Percentiles rank a stretch among this genome's conserved stretches.
phyloP scores from a whole-genome alignment of 2,329 filamentous ascomycete species.

The Penicillium decumbens region DNA sequence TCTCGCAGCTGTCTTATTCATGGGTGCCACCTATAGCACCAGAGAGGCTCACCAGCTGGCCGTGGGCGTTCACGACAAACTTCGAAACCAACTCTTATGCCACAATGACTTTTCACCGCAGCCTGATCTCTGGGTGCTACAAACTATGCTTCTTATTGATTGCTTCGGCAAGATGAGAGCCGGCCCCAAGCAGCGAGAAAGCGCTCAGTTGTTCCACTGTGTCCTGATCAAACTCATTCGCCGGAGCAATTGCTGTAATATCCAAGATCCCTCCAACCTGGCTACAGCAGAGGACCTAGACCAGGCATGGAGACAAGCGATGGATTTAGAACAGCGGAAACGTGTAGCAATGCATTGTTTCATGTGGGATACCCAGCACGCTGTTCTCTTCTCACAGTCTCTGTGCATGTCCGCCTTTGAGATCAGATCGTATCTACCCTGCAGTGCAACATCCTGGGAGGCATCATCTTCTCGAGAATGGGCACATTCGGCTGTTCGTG shows the following conservation, averaged over 20 bases:
- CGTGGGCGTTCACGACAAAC: constrained; percentile 58
- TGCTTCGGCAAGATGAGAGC: constrained; percentile 62
- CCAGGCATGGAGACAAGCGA: constrained; percentile 51
- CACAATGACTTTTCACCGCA: constrained; percentile 54
- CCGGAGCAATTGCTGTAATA: constrained; percentile 50
- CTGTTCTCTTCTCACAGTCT: constrained; percentile 61
- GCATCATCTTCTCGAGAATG: constrained; percentile 52
- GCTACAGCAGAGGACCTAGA: constrained; percentile 41
- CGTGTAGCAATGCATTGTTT: constrained; percentile 59
- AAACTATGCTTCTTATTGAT: constrained; percentile 59
- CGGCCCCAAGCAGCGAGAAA: constrained; percentile 60
- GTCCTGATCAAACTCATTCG: constrained; percentile 53
- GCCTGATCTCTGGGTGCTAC: constrained; percentile 58
- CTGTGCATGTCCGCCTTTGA: constrained; percentile 64
- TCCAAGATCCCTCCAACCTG: constrained; percentile 36
- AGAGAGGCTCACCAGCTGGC: constrained; percentile 58
- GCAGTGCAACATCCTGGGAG: constrained; percentile 54
- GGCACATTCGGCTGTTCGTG: constrained; percentile 41
- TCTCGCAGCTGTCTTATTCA: constrained; percentile 52
- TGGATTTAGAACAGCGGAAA: constrained; percentile 56
- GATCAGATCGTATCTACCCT: constrained; percentile 54
- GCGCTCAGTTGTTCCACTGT: constrained; percentile 58
- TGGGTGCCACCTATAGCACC: constrained; percentile 59
- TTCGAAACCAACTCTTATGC: constrained; percentile 57
- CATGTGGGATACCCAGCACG: constrained; percentile 63